phyloP scores from a whole-genome alignment of 306 rosid species.

The Pyrus bretschneideri region DNA sequence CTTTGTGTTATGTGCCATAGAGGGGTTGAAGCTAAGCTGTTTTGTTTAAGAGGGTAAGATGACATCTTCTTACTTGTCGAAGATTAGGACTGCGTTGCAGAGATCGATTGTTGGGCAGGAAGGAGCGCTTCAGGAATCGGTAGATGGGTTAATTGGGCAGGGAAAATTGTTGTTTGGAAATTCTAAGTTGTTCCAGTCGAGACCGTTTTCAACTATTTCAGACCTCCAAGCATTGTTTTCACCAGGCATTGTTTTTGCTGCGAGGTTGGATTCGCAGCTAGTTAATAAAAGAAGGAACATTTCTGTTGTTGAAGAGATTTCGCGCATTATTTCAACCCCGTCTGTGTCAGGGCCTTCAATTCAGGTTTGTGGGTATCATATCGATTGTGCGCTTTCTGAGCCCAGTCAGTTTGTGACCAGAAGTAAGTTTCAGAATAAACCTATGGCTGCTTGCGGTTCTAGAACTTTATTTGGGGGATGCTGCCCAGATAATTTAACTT shows the following conservation, averaged over 20 bases:
- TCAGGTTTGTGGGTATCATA: constrained; percentile 65
- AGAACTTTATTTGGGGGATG: constrained; percentile 39
- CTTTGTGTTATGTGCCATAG: constrained; percentile 20
- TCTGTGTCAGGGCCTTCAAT: constrained; percentile 66
- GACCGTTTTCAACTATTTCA: constrained; percentile 28
- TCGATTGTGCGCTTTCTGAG: constrained; percentile 40
- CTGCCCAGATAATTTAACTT: constrained; percentile 19
- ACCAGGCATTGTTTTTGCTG: constrained; percentile 37
- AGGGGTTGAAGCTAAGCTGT: constrained; percentile 20
- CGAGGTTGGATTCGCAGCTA: constrained; percentile 38
- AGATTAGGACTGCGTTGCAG: constrained; percentile 40
- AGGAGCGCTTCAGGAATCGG: constrained; percentile 32
- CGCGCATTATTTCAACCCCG: constrained; percentile 59
- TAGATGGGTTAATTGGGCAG: constrained; percentile 53
- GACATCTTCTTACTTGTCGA: constrained; percentile 62
- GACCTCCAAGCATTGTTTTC: constrained; percentile 30
- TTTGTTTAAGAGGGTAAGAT: constrained; percentile 55
- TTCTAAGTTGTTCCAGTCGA: constrained; percentile 42
- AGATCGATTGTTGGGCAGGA: constrained; percentile 51
- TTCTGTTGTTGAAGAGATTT: constrained; percentile 63
- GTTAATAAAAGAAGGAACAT: constrained; percentile 39
- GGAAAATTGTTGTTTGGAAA: constrained; percentile 52
- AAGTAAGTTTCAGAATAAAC: constrained; percentile 26
- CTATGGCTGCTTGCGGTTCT: constrained; percentile 60
- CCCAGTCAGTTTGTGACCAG: constrained; percentile 27